Conservation (phyloP, 2,329 filamentous ascomycete genomes). For the Mollisia scopiformis region DNA sequence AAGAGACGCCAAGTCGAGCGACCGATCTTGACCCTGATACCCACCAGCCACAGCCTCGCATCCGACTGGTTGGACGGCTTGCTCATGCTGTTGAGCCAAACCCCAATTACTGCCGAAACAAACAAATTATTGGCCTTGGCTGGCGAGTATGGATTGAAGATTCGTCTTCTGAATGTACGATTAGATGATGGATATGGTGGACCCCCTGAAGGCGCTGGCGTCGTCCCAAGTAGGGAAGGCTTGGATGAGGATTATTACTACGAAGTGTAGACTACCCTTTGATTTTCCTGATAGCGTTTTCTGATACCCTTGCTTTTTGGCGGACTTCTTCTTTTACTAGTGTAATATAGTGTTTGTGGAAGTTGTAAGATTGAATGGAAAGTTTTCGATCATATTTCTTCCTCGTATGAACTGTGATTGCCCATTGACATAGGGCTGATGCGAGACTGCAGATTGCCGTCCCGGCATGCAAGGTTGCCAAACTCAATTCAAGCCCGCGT, state of each 20-base stretch:
- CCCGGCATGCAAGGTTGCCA: slow-evolving; percentile 7
- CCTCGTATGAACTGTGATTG: neutral
- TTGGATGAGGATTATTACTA: slow-evolving; percentile 95
- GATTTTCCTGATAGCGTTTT: neutral
- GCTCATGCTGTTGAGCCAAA: slow-evolving; percentile 91
- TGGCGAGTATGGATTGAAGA: slow-evolving; percentile 89
- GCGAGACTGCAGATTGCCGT: neutral
- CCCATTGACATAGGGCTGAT: neutral
- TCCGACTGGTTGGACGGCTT: slow-evolving; percentile 97
- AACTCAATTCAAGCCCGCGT: neutral
- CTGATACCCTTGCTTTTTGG: neutral
- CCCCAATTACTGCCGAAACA: slow-evolving; percentile 96
- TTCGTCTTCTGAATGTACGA: slow-evolving; percentile 86
- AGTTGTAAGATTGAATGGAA: neutral
- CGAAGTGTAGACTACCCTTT: slow-evolving; percentile 40
- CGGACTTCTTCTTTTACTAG: neutral
- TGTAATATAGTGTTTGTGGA: neutral
- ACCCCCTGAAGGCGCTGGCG: slow-evolving; percentile 60
- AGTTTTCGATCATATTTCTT: neutral
- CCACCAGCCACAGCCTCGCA: slow-evolving; percentile 77
- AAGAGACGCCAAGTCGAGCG: slow-evolving; percentile 59
- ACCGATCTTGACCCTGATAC: slow-evolving; percentile 81
- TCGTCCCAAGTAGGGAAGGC: slow-evolving; percentile 80
- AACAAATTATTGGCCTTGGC: slow-evolving; percentile 86
- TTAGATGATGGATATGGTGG: slow-evolving; percentile 75